Evolutionary conservation across 1,284 basidiomycete species (phyloP), one percentile per base, ranked within the genome.

Genomic region (Rhizopogon hawkerae): DNA sequence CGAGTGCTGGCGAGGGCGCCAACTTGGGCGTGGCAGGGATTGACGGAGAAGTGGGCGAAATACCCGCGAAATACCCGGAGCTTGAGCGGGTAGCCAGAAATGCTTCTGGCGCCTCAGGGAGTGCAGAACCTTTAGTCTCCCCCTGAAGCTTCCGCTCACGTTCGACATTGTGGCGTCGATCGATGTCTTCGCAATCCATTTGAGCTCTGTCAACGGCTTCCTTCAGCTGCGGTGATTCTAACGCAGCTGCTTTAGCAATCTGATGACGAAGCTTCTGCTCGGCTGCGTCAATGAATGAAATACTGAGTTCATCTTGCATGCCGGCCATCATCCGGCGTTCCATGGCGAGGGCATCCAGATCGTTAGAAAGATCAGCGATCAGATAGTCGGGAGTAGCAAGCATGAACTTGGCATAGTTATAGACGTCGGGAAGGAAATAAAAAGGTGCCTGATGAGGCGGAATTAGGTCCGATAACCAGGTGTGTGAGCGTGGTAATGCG

Each of bases 381-480:
- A 96, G 77, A 61, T 94, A 87, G 5, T 82, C 75, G 0, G 95
- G 92, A 0, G 93, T 90, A 9, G 92, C 93, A 16, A 98, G 82
- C 90, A 98, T 96, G 70, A 98, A 96, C 59, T 92, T 94, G 34
- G 93, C 80, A 63, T 88, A 98, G 16, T 76, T 72, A 57, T 87
- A 84, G 23, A 96, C 89, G 61, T 98, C 92, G 0, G 94, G 96
- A 16, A 94, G 77, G 71, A 98, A 98, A 64, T 96, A 82, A 74
- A 94, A 98, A 5, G 95, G 94, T 0, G 92, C 90, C 58, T 90
- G 81, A 57, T 94, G 89, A 11, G 90, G 86, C 8, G 89, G 85
- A n/a, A 98, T 71, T 0, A 92, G 76, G 53, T 92, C 89, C 3
- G 89, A 96, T 10, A 92, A 95, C 93, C 94, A 99, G 1, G 92